phyloP scores from a whole-genome alignment of 768 basidiomycete species.

The Leccinum pellstonianum region DNA sequence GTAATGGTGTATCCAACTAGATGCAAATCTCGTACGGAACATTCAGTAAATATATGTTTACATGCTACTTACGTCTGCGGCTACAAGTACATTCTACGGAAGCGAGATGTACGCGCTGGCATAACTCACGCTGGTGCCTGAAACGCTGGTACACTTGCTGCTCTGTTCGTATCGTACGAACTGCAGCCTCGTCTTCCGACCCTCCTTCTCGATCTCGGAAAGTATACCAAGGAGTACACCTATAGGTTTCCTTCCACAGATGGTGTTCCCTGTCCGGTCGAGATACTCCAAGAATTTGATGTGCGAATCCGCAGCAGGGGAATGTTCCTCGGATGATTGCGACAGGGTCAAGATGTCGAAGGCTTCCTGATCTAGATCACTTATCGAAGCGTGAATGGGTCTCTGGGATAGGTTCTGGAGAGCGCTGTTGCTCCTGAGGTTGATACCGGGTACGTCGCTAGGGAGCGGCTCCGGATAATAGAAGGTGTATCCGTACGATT shows the following conservation, averaged over 20 bases:
- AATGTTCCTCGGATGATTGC: conserved; percentile 39
- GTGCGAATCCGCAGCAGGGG: conserved; percentile 56
- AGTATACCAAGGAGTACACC: conserved; percentile 86
- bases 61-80: neutral
- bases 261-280: conserved; percentile 82
- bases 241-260: conserved; percentile 96
- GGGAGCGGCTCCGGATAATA: conserved; percentile 72
- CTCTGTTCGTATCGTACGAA: conserved; percentile 97
- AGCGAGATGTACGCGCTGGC: conserved; percentile 84
- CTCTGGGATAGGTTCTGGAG: conserved; percentile 43
- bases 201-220: conserved; percentile 48
- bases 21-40: neutral
- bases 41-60: neutral
- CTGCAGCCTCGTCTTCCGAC: conserved; percentile 43
- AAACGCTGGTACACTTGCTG: conserved; percentile 60
- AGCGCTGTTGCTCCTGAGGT: conserved; percentile 45
- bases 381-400: conserved; percentile 83
- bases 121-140: conserved; percentile 94
- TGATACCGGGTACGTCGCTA: conserved; percentile 43
- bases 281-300: conserved; percentile 65
- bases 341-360: conserved; percentile 69
- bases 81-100: conserved; percentile 18
- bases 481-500: conserved; percentile 82
- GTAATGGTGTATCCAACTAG: neutral
- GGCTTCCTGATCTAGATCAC: conserved; percentile 81